Percentiles rank a stretch among this genome's conserved stretches.
Conservation (phyloP, 2,329 filamentous ascomycete genomes). For the Mollisia scopiformis region DNA sequence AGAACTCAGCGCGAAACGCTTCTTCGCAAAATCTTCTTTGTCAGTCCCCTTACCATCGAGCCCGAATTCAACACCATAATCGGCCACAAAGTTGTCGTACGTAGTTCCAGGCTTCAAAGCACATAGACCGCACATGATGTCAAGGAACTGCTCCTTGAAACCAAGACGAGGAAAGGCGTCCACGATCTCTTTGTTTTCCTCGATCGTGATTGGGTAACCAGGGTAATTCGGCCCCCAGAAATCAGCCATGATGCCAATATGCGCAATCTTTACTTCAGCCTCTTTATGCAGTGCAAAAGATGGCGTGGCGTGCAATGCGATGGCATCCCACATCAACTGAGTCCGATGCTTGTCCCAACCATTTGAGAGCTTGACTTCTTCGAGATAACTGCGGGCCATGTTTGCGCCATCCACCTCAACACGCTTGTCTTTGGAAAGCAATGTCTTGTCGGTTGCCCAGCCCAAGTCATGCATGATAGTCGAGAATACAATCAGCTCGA, state of each 20-base stretch:
- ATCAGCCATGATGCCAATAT: background rate
- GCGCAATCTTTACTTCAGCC: constrained; percentile 37
- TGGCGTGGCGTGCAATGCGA: constrained; percentile 45
- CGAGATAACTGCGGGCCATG: constrained; percentile 44
- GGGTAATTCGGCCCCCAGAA: background rate
- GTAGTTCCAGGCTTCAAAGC: background rate
- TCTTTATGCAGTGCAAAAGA: constrained; percentile 45
- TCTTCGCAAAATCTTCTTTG: too few relatives aligned
- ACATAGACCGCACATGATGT: background rate
- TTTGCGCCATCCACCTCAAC: constrained; percentile 56
- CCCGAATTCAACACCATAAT: background rate
- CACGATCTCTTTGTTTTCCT: background rate
- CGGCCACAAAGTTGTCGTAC: background rate
- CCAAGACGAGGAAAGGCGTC: background rate
- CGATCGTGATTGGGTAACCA: background rate
- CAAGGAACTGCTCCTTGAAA: background rate
- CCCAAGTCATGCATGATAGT: constrained; percentile 47
- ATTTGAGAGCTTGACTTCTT: constrained; percentile 17
- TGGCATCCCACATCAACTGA: constrained; percentile 38
- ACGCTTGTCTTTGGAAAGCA: constrained; percentile 46
- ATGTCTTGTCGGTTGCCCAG: constrained; percentile 40
- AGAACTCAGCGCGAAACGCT: too few relatives aligned
- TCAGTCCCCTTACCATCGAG: too few relatives aligned
- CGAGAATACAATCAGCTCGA: background rate
- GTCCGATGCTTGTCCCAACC: constrained; percentile 44